phyloP scores from a whole-genome alignment of 352 stramenopile species.

The Pythium pyrilobum region DNA sequence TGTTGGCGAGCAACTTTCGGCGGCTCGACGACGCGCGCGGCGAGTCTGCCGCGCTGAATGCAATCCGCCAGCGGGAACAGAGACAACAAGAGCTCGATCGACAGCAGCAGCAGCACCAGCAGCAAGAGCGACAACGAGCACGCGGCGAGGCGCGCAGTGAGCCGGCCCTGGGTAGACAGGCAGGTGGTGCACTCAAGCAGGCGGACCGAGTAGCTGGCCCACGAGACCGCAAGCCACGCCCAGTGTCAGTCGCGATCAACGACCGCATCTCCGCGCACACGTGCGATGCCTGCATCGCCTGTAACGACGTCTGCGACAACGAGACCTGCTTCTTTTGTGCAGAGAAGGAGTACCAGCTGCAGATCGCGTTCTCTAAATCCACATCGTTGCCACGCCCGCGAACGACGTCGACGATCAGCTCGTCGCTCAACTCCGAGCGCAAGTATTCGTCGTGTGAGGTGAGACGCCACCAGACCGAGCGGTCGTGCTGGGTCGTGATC shows the following conservation, averaged over 20 bases:
- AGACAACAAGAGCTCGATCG: too few relatives aligned
- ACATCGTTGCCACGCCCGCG: slow-evolving; percentile 1
- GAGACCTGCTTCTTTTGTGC: slow-evolving; percentile 66
- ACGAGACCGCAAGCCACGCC: not conserved
- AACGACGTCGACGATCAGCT: not conserved
- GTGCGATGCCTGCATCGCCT: slow-evolving; percentile 74
- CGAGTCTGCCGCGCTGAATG: too few relatives aligned
- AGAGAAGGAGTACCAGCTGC: slow-evolving; percentile 70
- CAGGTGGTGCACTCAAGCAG: too few relatives aligned
- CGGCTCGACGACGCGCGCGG: slow-evolving; percentile 5
- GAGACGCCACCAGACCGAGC: slow-evolving; percentile 60
- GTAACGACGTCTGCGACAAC: slow-evolving; percentile 68
- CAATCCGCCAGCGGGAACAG: too few relatives aligned
- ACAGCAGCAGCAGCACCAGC: not conserved
- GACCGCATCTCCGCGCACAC: slow-evolving; percentile 24
- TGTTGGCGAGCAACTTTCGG: slow-evolving; percentile 15
- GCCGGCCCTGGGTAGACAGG: not conserved
- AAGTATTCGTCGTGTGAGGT: slow-evolving; percentile 89
- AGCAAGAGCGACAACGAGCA: not conserved
- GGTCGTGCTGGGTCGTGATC: slow-evolving; percentile 90
- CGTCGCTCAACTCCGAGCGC: slow-evolving; percentile 31
- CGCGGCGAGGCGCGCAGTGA: not conserved
- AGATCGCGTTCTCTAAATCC: slow-evolving; percentile 29
- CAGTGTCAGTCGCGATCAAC: not conserved
- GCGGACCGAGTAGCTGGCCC: too few relatives aligned